phyloP scores from a whole-genome alignment of 306 rosid genomes.

The Cucurbita pepo region DNA sequence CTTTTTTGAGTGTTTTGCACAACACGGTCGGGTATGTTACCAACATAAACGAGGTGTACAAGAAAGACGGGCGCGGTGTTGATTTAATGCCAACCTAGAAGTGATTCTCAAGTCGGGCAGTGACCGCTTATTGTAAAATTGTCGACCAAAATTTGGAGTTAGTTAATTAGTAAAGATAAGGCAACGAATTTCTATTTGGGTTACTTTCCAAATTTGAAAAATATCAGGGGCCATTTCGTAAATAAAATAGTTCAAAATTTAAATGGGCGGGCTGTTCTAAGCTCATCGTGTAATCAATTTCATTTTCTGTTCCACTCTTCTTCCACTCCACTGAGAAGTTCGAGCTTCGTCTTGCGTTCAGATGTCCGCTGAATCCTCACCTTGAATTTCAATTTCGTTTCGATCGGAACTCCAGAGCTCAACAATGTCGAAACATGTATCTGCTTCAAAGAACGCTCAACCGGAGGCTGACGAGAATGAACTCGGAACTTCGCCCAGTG shows the following conservation, averaged over 20 bases:
- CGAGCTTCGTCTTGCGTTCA: neutral
- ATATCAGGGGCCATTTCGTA: constrained; percentile 10
- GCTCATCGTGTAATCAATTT: neutral
- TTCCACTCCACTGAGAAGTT: neutral
- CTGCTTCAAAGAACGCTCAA: constrained; percentile 5
- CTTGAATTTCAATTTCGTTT: neutral
- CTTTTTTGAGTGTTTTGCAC: neutral
- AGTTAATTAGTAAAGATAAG: too few relatives aligned
- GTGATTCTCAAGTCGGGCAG: too few relatives aligned
- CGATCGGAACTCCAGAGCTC: neutral
- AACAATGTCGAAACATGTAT: constrained; percentile 25
- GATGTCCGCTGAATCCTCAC: neutral
- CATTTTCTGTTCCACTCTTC: neutral
- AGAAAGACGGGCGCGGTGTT: neutral
- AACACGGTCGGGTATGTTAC: neutral
- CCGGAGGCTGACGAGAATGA: constrained; percentile 50
- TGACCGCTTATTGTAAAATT: too few relatives aligned
- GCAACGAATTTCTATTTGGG: neutral
- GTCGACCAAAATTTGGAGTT: too few relatives aligned
- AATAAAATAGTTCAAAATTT: constrained; percentile 16
- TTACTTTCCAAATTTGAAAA: constrained; percentile 1
- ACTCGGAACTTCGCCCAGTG: constrained; percentile 26
- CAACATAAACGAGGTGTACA: neutral
- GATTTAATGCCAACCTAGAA: too few relatives aligned
- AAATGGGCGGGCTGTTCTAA: constrained; percentile 24